Evolutionary conservation across 2,329 filamentous ascomycete genomes (phyloP), one percentile per base, ranked within the genome.

Genomic region (Alternaria alternata): DNA sequence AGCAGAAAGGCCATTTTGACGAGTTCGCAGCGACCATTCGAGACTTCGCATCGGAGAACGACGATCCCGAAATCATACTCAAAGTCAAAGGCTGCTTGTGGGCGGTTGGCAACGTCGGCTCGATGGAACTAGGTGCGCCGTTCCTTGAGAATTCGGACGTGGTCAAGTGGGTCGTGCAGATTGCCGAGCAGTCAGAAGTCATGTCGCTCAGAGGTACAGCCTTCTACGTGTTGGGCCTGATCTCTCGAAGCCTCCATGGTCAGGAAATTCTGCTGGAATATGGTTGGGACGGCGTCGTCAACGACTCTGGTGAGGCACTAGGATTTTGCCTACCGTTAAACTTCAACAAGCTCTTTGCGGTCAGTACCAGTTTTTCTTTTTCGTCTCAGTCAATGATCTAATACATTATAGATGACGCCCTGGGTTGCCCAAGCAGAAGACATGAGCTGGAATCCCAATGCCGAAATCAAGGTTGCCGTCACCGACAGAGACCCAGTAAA

Each of bases 1-100:
- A 91, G 68, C 91, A 96, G 67, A 99, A 97, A 71, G 95, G 95
- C 0, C 95, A 99, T 73, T 99, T 99, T 79, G 90, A 93, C 64
- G 94, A 98, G 72, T 99, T 99, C 72, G 91, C 89, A 0, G 85
- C 88, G 46, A 97, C 92, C 0, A 97, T 99, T 66, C 89, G 90
- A 49, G 93, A 98, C 64, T 90, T 93, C 69, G 91, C 90, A 36
- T 90, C 94, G 83, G 91, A 95, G 68, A 89, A 89, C 42, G 91
- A 96, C 66, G 95, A 99, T 70, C 77, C 86, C 0, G 95, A 99
- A 78, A 86, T 90, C 24, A 89, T 98, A 44, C 88, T 93, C 59
- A 98, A 97, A 76, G 93, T 98, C 66, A 99, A 99, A 78, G 95
- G 94, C 7, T 97, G 93, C 75, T 84, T 99, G 48, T 99, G 95